Conservation (phyloP, 1,284 basidiomycete species). For the Sparassis latifolia region DNA sequence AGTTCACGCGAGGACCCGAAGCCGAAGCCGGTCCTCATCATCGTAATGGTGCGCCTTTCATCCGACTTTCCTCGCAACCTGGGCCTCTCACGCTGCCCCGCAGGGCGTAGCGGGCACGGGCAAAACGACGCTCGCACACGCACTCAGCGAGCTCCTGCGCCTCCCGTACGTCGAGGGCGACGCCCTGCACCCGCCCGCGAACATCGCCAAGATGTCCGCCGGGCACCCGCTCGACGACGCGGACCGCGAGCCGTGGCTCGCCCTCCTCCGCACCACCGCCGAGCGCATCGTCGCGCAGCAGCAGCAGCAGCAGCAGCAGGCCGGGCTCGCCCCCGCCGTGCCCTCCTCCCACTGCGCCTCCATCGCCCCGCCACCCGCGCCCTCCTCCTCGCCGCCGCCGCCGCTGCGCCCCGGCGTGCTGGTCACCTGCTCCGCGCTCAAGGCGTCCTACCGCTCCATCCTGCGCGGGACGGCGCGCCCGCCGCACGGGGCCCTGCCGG, state of each 20-base stretch:
- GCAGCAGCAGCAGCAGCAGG: conserved; percentile 5
- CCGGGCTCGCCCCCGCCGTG: neutral
- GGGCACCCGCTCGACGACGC: conserved; percentile 78
- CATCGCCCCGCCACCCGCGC: neutral
- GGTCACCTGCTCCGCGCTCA: conserved; percentile 86
- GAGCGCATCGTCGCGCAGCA: conserved; percentile 32
- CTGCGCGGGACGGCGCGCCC: conserved; percentile 51
- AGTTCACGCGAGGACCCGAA: conserved; percentile 1
- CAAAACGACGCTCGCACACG: conserved; percentile 81
- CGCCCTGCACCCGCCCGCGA: conserved; percentile 76
- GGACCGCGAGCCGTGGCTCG: conserved; percentile 87
- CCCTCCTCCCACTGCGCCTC: neutral
- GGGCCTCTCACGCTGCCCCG: neutral
- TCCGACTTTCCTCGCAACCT: neutral
- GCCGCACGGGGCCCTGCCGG: conserved; percentile 21
- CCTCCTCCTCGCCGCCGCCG: conserved; percentile 1
- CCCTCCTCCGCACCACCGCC: conserved; percentile 63
- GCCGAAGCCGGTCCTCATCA: conserved; percentile 29
- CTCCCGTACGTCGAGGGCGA: conserved; percentile 88
- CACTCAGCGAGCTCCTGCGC: conserved; percentile 53
- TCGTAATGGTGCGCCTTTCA: conserved; percentile 39
- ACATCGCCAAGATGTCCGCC: conserved; percentile 84
- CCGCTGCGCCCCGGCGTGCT: conserved; percentile 45
- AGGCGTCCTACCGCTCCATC: conserved; percentile 75
- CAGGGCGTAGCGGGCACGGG: conserved; percentile 80